Percentiles rank a stretch among this genome's conserved stretches.
Evolutionary conservation across 148 eudicot genomes (phyloP).

Genomic region (Drosera capensis): DNA sequence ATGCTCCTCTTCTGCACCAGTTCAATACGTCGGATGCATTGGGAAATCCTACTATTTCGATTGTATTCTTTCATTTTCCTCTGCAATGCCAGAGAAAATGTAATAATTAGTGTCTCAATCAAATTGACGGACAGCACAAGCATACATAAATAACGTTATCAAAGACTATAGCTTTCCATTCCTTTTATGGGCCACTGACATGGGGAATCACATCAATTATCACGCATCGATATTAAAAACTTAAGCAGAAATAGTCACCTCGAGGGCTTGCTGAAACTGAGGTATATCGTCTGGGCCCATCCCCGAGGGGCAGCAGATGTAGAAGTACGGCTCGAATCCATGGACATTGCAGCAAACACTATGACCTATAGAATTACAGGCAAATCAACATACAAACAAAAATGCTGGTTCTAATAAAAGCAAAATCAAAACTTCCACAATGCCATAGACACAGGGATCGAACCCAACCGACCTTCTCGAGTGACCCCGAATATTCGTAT

Average conservation of each 20-base stretch:
- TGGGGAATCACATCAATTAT: too few species aligned
- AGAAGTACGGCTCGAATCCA: constrained; percentile 97
- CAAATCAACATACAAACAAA: constrained; percentile 5
- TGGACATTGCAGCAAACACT: constrained; percentile 91
- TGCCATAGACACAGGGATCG: too few species aligned
- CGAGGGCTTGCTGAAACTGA: constrained; percentile 62
- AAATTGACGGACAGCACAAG: background rate
- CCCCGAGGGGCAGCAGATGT: constrained; percentile 74
- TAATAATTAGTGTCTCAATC: background rate
- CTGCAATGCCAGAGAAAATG: constrained; percentile 16
- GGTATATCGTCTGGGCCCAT: constrained; percentile 97
- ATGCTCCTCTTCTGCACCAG: constrained; percentile 86
- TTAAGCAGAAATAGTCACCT: constrained; percentile 46
- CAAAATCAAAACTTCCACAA: too few species aligned
- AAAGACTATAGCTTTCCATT: background rate
- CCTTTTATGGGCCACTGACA: too few species aligned
- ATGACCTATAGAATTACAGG: constrained; percentile 52
- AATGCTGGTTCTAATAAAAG: too few species aligned
- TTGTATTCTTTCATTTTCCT: constrained; percentile 79
- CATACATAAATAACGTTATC: background rate
- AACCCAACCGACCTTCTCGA: constrained; percentile 36
- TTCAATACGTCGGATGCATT: constrained; percentile 61
- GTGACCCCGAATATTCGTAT: constrained; percentile 88
- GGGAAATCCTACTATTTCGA: constrained; percentile 49
- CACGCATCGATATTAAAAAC: too few species aligned